A percentile compares a stretch with the other conserved stretches of the same genome.
Evolutionary conservation across 345 rosid genomes (phyloP).

Genomic region (Melaleuca quinquenervia): DNA sequence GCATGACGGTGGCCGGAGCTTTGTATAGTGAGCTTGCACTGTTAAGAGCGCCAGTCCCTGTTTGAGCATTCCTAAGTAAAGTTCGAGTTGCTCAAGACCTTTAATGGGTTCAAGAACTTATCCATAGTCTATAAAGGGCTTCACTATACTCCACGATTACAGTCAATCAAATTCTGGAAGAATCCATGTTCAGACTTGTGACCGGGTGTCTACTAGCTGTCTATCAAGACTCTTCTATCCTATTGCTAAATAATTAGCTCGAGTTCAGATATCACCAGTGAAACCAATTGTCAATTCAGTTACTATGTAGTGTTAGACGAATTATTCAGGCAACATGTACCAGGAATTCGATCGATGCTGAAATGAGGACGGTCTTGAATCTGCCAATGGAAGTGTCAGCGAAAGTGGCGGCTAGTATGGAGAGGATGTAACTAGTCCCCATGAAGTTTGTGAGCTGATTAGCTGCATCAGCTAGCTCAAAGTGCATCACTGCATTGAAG

Average conservation of each 20-base stretch:
- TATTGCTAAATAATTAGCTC: background rate
- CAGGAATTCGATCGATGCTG: constrained; percentile 34
- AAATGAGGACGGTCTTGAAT: constrained; percentile 23
- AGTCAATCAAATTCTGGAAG: background rate
- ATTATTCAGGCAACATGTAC: constrained; percentile 9
- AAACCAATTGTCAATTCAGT: background rate
- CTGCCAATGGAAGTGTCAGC: constrained; percentile 47
- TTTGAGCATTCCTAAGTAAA: background rate
- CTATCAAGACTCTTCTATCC: background rate
- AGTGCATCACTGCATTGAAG: constrained; percentile 37
- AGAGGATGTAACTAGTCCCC: constrained; percentile 34
- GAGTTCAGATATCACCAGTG: background rate
- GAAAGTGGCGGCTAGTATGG: constrained; percentile 25
- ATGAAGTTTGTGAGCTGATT: constrained; percentile 42
- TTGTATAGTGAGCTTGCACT: constrained; percentile 38
- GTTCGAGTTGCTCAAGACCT: background rate
- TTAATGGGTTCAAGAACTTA: background rate
- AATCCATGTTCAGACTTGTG: background rate
- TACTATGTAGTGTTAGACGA: background rate
- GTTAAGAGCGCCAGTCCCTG: constrained; percentile 38
- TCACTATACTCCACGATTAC: background rate
- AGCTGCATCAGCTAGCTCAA: constrained; percentile 40
- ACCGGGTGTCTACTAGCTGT: background rate
- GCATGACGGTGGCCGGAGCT: constrained; percentile 31
- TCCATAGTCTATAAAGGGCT: background rate